Evolutionary conservation across 1,139 yeast species (phyloP).

Genomic region (Candida albicans): DNA sequence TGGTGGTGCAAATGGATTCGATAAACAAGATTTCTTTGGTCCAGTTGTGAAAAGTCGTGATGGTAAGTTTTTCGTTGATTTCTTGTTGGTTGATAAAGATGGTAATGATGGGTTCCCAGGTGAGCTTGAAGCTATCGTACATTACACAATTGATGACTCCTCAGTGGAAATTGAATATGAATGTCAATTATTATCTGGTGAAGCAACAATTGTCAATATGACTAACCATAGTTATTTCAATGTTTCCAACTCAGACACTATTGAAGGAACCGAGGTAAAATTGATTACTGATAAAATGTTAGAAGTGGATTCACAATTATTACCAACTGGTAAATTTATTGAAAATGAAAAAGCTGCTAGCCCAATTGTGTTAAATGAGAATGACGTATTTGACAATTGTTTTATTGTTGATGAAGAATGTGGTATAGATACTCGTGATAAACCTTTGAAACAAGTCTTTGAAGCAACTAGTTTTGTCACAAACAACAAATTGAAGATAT

Average conservation of each 20-base stretch:
- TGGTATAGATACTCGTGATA: constrained; percentile 44
- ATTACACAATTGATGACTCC: constrained; percentile 36
- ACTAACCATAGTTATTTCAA: constrained; percentile 69
- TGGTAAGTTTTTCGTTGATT: constrained; percentile 37
- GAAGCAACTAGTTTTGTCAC: constrained; percentile 52
- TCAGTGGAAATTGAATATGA: constrained; percentile 48
- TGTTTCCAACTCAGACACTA: constrained; percentile 27
- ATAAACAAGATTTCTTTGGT: constrained; percentile 49
- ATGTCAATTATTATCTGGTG: constrained; percentile 37
- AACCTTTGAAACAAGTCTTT: constrained; percentile 35
- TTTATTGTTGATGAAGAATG: constrained; percentile 43
- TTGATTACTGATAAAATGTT: constrained; percentile 31
- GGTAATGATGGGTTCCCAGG: constrained; percentile 60
- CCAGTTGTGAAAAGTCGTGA: constrained; percentile 44
- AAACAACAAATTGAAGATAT: constrained; percentile 40
- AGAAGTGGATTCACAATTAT: constrained; percentile 36
- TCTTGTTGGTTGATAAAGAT: constrained; percentile 42
- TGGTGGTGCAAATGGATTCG: constrained; percentile 56
- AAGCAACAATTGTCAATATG: constrained; percentile 54
- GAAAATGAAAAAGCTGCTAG: constrained; percentile 21
- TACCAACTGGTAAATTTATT: constrained; percentile 55
- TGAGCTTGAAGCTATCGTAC: constrained; percentile 43
- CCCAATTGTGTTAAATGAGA: constrained; percentile 22
- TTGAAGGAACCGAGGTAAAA: constrained; percentile 36
- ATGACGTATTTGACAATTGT: constrained; percentile 49